Conservation (phyloP, 2,329 filamentous ascomycete genomes). For the Cordyceps javanica region DNA sequence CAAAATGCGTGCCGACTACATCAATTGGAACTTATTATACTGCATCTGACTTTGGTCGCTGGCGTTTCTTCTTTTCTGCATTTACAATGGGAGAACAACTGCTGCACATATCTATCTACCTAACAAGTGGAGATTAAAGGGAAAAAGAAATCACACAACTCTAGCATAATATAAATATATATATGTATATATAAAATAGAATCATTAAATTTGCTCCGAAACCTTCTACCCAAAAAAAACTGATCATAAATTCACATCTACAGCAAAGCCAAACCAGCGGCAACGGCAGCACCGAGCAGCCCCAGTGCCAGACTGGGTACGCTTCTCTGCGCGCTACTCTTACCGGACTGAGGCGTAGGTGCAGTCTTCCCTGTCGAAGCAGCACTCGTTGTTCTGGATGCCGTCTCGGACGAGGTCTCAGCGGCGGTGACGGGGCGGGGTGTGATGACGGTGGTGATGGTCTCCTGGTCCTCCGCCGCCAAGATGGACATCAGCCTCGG, state of each 20-base stretch:
- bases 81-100: neutral
- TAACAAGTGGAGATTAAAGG: too few species aligned
- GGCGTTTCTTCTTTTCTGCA: neutral
- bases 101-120: too few species aligned
- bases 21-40: slow-evolving; percentile 18
- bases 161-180: neutral
- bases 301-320: neutral
- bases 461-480: neutral
- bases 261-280: neutral
- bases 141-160: neutral
- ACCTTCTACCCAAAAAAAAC: neutral
- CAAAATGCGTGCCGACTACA: slow-evolving; percentile 32
- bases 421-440: neutral
- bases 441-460: slow-evolving; percentile 6
- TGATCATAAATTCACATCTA: neutral
- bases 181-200: neutral
- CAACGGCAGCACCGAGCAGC: neutral
- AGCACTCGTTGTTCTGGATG: too few species aligned
- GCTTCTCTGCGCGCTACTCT: neutral
- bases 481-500: neutral
- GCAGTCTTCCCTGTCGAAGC: neutral
- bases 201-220: neutral
- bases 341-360: neutral
- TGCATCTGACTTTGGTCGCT: neutral
- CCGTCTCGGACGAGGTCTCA: neutral